Conservation (phyloP, 73 alveolate species). For the Effrenium voratum region DNA sequence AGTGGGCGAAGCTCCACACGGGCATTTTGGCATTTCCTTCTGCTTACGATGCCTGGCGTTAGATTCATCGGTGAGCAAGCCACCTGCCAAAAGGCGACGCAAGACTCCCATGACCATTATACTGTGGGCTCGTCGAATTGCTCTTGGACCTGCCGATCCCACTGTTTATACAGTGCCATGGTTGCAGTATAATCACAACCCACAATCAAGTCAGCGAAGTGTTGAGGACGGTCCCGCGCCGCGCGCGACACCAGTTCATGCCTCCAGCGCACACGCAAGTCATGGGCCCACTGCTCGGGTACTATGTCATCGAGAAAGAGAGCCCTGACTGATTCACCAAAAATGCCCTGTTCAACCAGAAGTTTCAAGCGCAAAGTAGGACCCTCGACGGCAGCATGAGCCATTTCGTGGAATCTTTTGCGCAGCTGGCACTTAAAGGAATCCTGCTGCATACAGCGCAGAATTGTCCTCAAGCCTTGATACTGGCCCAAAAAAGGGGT, state of each 20-base stretch:
- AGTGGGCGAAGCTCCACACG: not conserved
- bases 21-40: not conserved
- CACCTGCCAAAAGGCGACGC: not conserved
- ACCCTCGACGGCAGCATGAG: not conserved
- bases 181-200: not conserved
- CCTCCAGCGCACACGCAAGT: slow-evolving; percentile 13
- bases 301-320: not conserved
- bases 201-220: not conserved
- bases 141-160: not conserved
- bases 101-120: not conserved
- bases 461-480: not conserved
- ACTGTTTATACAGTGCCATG: not conserved
- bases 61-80: not conserved
- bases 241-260: not conserved
- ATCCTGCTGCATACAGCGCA: not conserved
- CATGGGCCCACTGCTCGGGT: not conserved
- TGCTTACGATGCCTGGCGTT: not conserved
- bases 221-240: slow-evolving; percentile 4
- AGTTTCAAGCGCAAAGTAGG: not conserved
- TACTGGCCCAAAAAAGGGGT: slow-evolving; percentile 28
- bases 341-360: not conserved
- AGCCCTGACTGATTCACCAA: not conserved
- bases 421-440: not conserved
- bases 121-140: not conserved
- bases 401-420: too few species aligned